phyloP scores from a whole-genome alignment of 176 grass and related monocot species.

The Carex parvula region DNA sequence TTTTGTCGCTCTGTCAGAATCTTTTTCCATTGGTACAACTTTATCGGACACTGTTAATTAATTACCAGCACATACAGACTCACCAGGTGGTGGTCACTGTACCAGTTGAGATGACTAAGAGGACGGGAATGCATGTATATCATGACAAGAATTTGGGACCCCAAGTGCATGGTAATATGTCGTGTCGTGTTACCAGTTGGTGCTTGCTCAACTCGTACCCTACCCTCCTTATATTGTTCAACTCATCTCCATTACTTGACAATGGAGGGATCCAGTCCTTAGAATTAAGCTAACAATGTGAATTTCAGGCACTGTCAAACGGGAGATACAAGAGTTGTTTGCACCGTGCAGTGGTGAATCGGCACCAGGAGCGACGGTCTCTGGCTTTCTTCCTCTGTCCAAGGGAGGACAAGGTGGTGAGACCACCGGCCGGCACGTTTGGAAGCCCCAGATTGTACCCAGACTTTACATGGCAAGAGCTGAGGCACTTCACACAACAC shows the following conservation, averaged over 20 bases:
- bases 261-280: neutral
- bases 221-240: neutral
- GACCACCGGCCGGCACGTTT: constrained; percentile 36
- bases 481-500: constrained; percentile 81
- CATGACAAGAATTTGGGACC: neutral
- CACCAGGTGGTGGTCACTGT: neutral
- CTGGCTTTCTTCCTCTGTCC: constrained; percentile 94
- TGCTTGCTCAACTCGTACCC: neutral
- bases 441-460: constrained; percentile 49
- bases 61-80: neutral
- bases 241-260: neutral
- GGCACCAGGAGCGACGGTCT: constrained; percentile 51
- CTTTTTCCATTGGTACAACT: neutral
- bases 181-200: neutral
- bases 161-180: constrained; percentile 1
- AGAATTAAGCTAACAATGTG: neutral
- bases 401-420: constrained; percentile 66
- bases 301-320: constrained; percentile 66
- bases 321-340: constrained; percentile 94
- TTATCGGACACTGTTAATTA: neutral
- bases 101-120: neutral
- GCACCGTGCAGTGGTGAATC: constrained; percentile 83
- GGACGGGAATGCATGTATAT: neutral
- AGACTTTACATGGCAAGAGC: constrained; percentile 88
- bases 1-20: neutral